Evolutionary conservation across 108 stramenopile species (phyloP), one percentile per base, ranked within the genome.

Genomic region (Schizochytrium sp.): DNA sequence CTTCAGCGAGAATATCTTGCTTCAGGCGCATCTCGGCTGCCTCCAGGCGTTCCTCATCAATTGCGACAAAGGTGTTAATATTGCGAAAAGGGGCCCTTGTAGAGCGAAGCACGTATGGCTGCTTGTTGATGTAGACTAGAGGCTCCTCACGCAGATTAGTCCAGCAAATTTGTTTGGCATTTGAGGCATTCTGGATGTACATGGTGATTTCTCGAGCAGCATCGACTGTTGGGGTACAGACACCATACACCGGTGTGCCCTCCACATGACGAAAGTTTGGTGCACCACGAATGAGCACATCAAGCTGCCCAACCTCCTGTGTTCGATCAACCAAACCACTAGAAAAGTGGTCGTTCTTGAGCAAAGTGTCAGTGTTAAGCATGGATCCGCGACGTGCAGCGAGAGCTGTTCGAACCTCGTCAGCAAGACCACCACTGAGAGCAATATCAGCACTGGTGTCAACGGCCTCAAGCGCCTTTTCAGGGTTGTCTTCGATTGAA

Each of bases 251-350:
- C 5, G 50, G 76, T 8, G 76, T 55, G 76, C 76, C 76, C 28
- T 83, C 76, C 28, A 83, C 76, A 83, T 83, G 49, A n/a, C 76
- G 76, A 83, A 83, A 83, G 76, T 83, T 83, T 5, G 76, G 76
- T 42, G 76, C 76, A 4, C 76, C 76, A 40, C 76, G 76, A 55
- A 83, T 83, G 50, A 53, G 55, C 0, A 55, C 53, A 3, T 69
- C 64, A 44, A 69, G 64, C 64, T 13, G 64, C 28, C 28, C 76
- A 5, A 28, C 53, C 47, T 83, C 76, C 47, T 55, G 50, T 10
- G 47, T 49, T 5, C 76, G 47, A 38, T 83, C 76, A 5, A 55
- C 76, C 38, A 83, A 40, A 10, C 76, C 76, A n/a, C 76, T 55
- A 10, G 76, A 55, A 28, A 83, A 83, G 28, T 83, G 76, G 40